phyloP scores from a whole-genome alignment of 192 early-diverging fungal genomes.

The Radiomyces spectabilis region DNA sequence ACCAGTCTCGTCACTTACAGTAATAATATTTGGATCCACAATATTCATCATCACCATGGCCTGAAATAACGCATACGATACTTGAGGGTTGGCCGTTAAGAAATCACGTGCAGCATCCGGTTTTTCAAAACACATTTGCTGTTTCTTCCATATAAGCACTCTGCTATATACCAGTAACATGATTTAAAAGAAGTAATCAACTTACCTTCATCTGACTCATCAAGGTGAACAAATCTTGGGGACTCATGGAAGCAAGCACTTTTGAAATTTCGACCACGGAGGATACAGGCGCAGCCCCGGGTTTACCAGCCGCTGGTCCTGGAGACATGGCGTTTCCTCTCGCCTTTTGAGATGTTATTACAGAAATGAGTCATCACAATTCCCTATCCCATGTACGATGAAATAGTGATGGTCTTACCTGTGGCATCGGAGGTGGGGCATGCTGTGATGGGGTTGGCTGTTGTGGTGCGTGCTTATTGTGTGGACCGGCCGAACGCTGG shows the following conservation, averaged over 20 bases:
- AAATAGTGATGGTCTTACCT: no score
- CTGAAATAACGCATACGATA: slow-evolving; percentile 81
- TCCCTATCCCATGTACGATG: no score
- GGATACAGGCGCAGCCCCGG: background rate
- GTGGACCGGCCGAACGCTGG: background rate
- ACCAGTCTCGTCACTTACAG: no score
- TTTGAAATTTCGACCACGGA: slow-evolving; percentile 45
- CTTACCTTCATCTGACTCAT: slow-evolving; percentile 62
- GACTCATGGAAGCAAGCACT: slow-evolving; percentile 45
- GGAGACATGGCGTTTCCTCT: background rate
- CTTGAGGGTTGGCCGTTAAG: slow-evolving; percentile 70
- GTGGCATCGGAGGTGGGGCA: no score
- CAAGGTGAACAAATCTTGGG: slow-evolving; percentile 53
- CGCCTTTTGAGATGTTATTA: no score
- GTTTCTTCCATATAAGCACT: background rate
- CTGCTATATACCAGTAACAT: no score
- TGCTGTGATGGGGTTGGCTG: no score
- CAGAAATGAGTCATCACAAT: no score
- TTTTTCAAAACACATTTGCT: slow-evolving; percentile 48
- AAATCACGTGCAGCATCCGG: slow-evolving; percentile 63
- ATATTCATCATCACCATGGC: slow-evolving; percentile 71
- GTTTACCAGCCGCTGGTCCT: background rate
- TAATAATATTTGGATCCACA: slow-evolving; percentile 57
- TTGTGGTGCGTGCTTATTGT: no score
- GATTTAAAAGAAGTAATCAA: background rate